Evolutionary conservation across 768 basidiomycete species (phyloP).

Genomic region (Suillus hirtellus): DNA sequence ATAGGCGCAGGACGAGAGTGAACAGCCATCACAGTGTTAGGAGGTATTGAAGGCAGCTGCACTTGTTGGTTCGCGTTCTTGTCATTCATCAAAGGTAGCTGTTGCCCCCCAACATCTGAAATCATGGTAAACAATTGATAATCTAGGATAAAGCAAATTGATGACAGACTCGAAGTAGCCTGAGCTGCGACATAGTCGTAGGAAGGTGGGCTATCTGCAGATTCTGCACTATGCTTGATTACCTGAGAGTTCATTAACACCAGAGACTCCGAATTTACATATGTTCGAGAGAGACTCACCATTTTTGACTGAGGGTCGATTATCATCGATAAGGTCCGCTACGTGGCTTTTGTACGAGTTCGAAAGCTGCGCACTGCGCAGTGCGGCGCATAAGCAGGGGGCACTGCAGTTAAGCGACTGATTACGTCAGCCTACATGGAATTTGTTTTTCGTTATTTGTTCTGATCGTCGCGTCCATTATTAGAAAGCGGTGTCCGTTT

Average conservation of each 20-base stretch:
- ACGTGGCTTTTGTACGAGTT: constrained; percentile 11
- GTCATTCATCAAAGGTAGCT: constrained; percentile 8
- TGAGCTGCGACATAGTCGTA: constrained; percentile 43
- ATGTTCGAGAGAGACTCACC: constrained; percentile 19
- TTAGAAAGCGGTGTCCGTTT: background rate
- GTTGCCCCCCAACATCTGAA: constrained; percentile 13
- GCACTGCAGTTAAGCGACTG: constrained; percentile 10
- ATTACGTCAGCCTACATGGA: constrained; percentile 19
- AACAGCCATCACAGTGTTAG: constrained; percentile 17
- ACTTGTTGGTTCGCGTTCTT: constrained; percentile 16
- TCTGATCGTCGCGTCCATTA: constrained; percentile 17
- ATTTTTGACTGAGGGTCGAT: constrained; percentile 27
- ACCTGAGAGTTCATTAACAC: background rate
- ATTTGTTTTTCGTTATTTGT: constrained; percentile 14
- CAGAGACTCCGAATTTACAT: background rate
- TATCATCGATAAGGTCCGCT: constrained; percentile 21
- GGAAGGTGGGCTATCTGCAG: constrained; percentile 45
- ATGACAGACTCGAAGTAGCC: constrained; percentile 28
- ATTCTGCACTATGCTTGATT: constrained; percentile 9
- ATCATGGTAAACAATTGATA: constrained; percentile 4
- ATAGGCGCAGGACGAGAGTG: constrained; percentile 26
- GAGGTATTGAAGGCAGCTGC: constrained; percentile 17
- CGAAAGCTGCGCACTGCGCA: constrained; percentile 21
- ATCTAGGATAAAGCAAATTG: background rate
- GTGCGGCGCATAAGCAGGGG: constrained; percentile 15